Evolutionary conservation across 208 protist species (phyloP), one percentile per base, ranked within the genome.

Genomic region (Leishmania aethiopica): DNA sequence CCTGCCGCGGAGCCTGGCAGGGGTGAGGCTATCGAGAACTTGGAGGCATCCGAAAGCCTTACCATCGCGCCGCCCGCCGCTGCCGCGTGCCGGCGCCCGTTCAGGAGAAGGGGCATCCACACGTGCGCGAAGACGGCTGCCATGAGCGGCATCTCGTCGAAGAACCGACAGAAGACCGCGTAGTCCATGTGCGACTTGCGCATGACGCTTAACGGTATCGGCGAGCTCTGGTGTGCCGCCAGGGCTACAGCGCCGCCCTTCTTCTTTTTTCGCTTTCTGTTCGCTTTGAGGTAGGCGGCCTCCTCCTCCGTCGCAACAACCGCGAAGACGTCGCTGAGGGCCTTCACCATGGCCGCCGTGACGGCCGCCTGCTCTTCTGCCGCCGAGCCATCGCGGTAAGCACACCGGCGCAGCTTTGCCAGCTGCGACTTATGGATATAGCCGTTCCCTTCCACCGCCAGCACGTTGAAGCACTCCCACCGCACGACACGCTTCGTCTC

Each of bases 351-450:
- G 35, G 86, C 86, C 15, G 92, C 89, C 32, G 90, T 94, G 35
- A 78, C 85, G 60, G 89, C 86, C 0, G 89, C 86, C 25, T 77
- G 81, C 37, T 32, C 77, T 57, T 85, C 69, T 42, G 82, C 42
- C 35, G 57, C 82, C 7, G 82, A 85, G 35, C 82, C 82, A 28
- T 82, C 77, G 6, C 82, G 76, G 77, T 79, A 85, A 28, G 71
- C 82, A 67, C 73, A 53, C 75, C 73, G 82, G 0, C 89, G 89
- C 75, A 94, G 45, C 22, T 55, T 69, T 40, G 62, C 80, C 57
- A 96, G 81, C 45, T 87, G 81, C 28, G 87, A 57, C 81, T 93
- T 95, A 87, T 95, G 91, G n/a, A 97, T 94, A 82, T 92, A 97
- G 32, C 90, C 92, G 67, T 94, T 84, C 8, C 77, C 89, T 77